Conservation (phyloP, 1,284 basidiomycete species). For the Marasmius sp. region DNA sequence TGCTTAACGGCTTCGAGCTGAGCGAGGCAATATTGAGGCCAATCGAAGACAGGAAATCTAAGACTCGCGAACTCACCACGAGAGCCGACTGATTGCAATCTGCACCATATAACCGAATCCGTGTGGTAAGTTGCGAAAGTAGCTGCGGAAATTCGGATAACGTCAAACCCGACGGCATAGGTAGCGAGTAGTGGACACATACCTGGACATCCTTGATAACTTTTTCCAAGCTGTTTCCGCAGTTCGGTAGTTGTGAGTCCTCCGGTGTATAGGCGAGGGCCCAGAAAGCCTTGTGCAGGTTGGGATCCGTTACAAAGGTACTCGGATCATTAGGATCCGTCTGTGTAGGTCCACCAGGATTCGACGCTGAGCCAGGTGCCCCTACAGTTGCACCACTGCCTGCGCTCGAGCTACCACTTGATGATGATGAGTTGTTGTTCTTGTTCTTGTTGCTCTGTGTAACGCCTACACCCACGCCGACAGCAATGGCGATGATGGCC, state of each 20-base stretch:
- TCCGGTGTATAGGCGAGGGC: slow-evolving; percentile 65
- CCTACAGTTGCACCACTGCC: slow-evolving; percentile 12
- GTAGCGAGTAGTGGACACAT: slow-evolving; percentile 6
- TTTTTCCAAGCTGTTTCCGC: slow-evolving; percentile 42
- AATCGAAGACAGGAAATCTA: background rate
- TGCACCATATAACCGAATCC: slow-evolving; percentile 18
- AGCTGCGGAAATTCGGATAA: slow-evolving; percentile 27
- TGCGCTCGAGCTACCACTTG: slow-evolving; percentile 11
- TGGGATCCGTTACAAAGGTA: slow-evolving; percentile 59
- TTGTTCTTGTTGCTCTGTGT: slow-evolving; percentile 41
- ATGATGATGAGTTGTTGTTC: slow-evolving; percentile 18
- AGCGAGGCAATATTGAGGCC: background rate
- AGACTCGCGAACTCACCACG: slow-evolving; percentile 15
- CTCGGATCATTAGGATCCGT: slow-evolving; percentile 57
- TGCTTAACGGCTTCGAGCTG: slow-evolving; percentile 80
- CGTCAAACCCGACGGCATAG: background rate
- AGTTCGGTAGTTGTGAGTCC: slow-evolving; percentile 47
- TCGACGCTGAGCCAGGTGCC: slow-evolving; percentile 17
- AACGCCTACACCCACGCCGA: slow-evolving; percentile 53
- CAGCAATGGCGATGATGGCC: slow-evolving; percentile 46
- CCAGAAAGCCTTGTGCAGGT: slow-evolving; percentile 65
- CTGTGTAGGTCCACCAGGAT: slow-evolving; percentile 16
- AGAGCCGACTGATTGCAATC: slow-evolving; percentile 22
- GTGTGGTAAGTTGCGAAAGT: slow-evolving; percentile 41
- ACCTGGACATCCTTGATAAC: slow-evolving; percentile 50